A percentile compares a stretch with the other conserved stretches of the same genome.
These are phyloP conservation scores for Andrographis paniculata DNA, from an alignment of 305 asterid species.

Conservation along the genomic window DNA sequence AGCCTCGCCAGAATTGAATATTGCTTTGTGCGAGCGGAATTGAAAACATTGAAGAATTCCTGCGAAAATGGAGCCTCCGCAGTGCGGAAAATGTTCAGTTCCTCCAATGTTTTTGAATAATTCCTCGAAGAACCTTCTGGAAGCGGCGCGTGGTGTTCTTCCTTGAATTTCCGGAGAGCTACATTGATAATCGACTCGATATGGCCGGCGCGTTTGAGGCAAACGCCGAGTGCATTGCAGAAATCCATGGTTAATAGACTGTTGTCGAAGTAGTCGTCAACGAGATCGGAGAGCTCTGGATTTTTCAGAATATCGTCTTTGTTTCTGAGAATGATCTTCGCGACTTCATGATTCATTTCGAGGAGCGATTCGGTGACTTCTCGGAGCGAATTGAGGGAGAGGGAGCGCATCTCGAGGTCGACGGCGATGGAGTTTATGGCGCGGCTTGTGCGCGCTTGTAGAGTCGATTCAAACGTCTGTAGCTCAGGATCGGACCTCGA, in stretches of 20 bases:
- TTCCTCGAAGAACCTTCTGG: constrained; percentile 12
- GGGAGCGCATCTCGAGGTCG: constrained; percentile 42
- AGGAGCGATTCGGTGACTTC: constrained; percentile 58
- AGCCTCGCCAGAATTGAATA: constrained; percentile 32
- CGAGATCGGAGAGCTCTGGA: constrained; percentile 46
- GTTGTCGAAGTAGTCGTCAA: constrained; percentile 63
- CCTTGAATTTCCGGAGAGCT: constrained; percentile 43
- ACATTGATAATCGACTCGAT: constrained; percentile 32
- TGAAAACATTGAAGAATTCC: constrained; percentile 39
- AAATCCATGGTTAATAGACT: constrained; percentile 59
- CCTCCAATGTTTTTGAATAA: constrained; percentile 37
- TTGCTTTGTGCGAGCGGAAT: constrained; percentile 33
- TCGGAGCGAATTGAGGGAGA: constrained; percentile 62
- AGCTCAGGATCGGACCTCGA: constrained; percentile 66
- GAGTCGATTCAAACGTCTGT: constrained; percentile 37
- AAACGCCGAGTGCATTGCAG: constrained; percentile 49
- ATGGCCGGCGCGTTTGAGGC: constrained; percentile 38
- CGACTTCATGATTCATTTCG: constrained; percentile 65
- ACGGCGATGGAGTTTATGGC: constrained; percentile 64
- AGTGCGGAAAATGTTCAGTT: constrained; percentile 31
- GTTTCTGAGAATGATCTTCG: constrained; percentile 39
- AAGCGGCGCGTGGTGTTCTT: constrained; percentile 20
- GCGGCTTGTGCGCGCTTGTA: constrained; percentile 48
- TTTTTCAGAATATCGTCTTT: constrained; percentile 55
- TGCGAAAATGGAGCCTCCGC: constrained; percentile 45